Evolutionary conservation across 1,284 basidiomycete species (phyloP), one percentile per base, ranked within the genome.

Genomic region (Trichosporon ovoides): DNA sequence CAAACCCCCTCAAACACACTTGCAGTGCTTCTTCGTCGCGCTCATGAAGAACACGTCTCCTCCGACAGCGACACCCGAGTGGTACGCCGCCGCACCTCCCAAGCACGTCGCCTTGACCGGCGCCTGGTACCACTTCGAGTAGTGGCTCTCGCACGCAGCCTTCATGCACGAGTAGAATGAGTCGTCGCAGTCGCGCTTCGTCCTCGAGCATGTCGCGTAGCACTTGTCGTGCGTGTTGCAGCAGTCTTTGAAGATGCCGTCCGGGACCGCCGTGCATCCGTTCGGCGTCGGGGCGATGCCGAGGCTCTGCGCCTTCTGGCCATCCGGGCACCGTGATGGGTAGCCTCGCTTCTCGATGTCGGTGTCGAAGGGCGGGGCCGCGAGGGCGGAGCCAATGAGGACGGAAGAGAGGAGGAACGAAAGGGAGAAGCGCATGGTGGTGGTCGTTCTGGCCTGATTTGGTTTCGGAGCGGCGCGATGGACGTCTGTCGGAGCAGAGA

Each of bases 201-300:
- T 52, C 35, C 24, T 20, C 4, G 34, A 12, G 33, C 53, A 54
- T 14, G 19, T 22, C 2, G 33, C 40, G 14, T 54, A 54, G 53
- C 53, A 54, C 24, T 18, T 4, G 53, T 54, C 53, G 53, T 54
- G 53, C 33, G 18, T 9, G 38, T 43, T 20, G 40, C 53, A 54
- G 38, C 53, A 54, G 16, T 12, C 10, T 38, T 46, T 19, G 53
- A 54, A 54, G 19, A 13, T 35, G 7, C 9, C 11, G 14, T 54
- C 53, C 14, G 53, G 53, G 13, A 54, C 40, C 10, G 24, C 6
- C 19, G 20, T 34, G 18, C 53, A 54, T 1, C 53, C 53, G 33
- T 54, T 54, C 3, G 40, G 31, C 19, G 38, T 24, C 19, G 20
- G 3, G 19, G 38, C 7, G 14, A 43, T 12, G 16, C 53, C 38